Evolutionary conservation across 352 stramenopile species (phyloP).

Genomic region (Globisporangium takayamanum): DNA sequence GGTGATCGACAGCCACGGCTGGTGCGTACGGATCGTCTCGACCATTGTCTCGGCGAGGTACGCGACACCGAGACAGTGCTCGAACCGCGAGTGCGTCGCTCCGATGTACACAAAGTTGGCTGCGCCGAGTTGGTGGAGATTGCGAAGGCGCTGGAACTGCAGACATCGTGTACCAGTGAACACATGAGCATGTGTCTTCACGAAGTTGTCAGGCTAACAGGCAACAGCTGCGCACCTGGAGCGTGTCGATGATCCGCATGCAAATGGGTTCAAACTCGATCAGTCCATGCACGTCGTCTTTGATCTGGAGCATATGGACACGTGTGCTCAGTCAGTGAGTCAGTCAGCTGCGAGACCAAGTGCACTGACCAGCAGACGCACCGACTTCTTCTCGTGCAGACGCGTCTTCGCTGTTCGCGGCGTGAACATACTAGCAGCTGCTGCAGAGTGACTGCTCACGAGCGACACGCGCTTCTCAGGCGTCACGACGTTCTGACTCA

Average conservation of each 20-base stretch:
- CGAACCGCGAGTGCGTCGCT: constrained; percentile 72
- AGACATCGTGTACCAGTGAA: background rate
- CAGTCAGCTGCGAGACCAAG: no score
- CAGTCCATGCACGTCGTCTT: constrained; percentile 72
- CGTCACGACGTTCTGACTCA: constrained; percentile 9
- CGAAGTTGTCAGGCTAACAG: background rate
- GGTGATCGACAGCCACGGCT: constrained; percentile 88
- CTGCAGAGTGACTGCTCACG: background rate
- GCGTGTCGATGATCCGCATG: constrained; percentile 77
- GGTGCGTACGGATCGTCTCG: constrained; percentile 59
- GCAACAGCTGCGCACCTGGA: constrained; percentile 45
- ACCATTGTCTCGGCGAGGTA: constrained; percentile 90
- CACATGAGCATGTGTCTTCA: background rate
- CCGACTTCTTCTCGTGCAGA: constrained; percentile 49
- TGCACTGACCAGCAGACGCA: constrained; percentile 1
- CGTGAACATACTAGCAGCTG: constrained; percentile 1
- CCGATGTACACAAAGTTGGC: constrained; percentile 87
- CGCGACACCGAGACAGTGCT: constrained; percentile 92
- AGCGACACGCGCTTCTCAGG: constrained; percentile 9
- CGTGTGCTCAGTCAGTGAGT: background rate
- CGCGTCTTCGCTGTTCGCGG: constrained; percentile 6
- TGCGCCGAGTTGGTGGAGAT: constrained; percentile 92
- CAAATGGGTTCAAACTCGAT: constrained; percentile 77
- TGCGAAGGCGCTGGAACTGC: constrained; percentile 92
- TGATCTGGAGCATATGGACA: constrained; percentile 47